These are phyloP conservation scores for Starmera stellimalicola DNA, from an alignment of 1,139 yeast genomes.

Conservation along the genomic window DNA sequence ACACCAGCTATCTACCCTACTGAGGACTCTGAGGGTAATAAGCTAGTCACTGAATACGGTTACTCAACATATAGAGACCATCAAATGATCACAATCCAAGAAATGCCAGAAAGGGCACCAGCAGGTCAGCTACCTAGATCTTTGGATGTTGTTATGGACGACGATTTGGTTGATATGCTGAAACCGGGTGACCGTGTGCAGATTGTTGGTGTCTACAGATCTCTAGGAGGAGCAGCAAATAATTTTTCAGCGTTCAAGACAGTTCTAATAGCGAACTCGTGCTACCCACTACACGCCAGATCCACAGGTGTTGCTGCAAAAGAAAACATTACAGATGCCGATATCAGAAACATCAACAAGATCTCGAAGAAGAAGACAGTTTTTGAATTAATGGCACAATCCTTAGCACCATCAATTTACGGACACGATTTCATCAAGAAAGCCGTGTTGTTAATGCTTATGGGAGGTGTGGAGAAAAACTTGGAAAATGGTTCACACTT, in stretches of 20 bases:
- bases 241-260: conserved; percentile 66
- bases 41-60: conserved; percentile 85
- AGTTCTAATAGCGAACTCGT: conserved; percentile 76
- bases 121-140: conserved; percentile 97
- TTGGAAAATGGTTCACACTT: conserved; percentile 92
- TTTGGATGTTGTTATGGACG: conserved; percentile 84
- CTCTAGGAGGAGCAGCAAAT: conserved; percentile 76
- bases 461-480: conserved; percentile 94
- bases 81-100: conserved; percentile 89
- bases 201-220: conserved; percentile 88
- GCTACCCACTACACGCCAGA: conserved; percentile 81
- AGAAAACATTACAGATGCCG: conserved; percentile 70
- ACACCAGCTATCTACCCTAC: conserved; percentile 90
- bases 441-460: conserved; percentile 81
- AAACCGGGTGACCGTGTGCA: conserved; percentile 97
- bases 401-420: conserved; percentile 91
- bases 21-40: conserved; percentile 86
- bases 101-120: conserved; percentile 97
- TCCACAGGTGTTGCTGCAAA: conserved; percentile 78
- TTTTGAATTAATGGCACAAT: conserved; percentile 72
- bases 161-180: conserved; percentile 82
- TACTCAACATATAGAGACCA: conserved; percentile 90
- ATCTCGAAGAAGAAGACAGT: conserved; percentile 60
- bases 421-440: conserved; percentile 89
- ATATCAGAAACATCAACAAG: conserved; percentile 79